Base-by-base conservation (phyloP, 2,329 filamentous ascomycete genomes). In the Penicillium sp. region DNA sequence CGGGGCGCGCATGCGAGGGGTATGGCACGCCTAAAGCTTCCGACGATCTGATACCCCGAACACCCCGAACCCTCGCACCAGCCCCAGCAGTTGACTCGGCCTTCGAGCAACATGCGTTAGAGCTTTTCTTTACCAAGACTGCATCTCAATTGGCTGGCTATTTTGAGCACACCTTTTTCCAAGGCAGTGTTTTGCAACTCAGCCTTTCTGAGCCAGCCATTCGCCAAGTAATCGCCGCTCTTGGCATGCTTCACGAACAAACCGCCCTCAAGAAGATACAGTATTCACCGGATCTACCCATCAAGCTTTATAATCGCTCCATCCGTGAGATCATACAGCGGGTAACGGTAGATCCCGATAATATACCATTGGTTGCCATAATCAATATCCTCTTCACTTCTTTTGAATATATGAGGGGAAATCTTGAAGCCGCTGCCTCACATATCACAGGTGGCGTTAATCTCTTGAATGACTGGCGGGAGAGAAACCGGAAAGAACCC, bases 101-200 rank as follows among this genome's bases (percentile, higher is more conserved):
- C 4, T 32, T 30, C 2, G 58, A 59, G 34, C 33, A 51, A 12
- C 51, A 47, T 13, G 58, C 58, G 2, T 51, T 62, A 9, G 55
- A 78, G 17, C 21, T 40, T 2, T 75, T 78, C 60, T 75, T 79
- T 80, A 6, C 70, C 78, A 21, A 81, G 82, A 39, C 86, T 0
- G 82, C 84, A 1, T 80, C 72, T 42, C 84, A 86, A 60, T 72
- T 88, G 5, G 86, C 85, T 0, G 85, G 86, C 10, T 87, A 84
- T 64, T 88, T 88, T 55, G 83, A 87, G 63, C 82, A 80, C 17
- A 75, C 79, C 2, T 88, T 88, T 62, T 89, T 85, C 85, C 84
- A 79, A 0, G 76, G 79, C 39, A 79, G 80, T 27, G 84, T 88
- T 1, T 67, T 88, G 8, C 81, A 84, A 59, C 84, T 85, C 66